Percentiles rank a stretch among this genome's conserved stretches.
Evolutionary conservation across 257 asterid species (phyloP).

Genomic region (Solanum clarkiae): DNA sequence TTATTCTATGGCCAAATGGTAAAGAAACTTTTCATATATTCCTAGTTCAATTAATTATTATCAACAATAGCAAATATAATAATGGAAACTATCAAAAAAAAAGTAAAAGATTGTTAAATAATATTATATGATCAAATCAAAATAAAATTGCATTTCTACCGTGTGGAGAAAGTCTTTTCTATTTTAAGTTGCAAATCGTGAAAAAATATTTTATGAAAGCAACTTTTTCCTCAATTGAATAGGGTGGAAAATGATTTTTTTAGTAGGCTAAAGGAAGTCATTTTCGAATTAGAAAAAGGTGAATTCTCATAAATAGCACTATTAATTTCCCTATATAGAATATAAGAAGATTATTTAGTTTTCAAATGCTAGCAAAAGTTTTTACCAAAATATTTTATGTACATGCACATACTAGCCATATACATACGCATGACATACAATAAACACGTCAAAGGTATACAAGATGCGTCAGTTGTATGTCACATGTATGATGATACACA

Average conservation of each 20-base stretch:
- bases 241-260: neutral
- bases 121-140: neutral
- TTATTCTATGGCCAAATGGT: neutral
- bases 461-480: neutral
- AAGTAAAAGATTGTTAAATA: neutral
- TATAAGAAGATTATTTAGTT: neutral
- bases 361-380: neutral
- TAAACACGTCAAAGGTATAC: neutral
- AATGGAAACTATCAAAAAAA: neutral
- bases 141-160: neutral
- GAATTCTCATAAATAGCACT: neutral
- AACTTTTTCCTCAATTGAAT: neutral
- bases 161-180: neutral
- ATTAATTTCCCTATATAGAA: neutral
- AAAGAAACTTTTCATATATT: neutral
- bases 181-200: neutral
- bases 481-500: neutral
- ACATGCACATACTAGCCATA: neutral
- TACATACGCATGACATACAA: neutral
- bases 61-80: neutral
- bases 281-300: neutral
- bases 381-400: neutral
- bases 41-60: neutral
- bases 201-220: neutral
- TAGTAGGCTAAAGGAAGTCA: neutral